A percentile compares a stretch with the other conserved stretches of the same genome.
phyloP scores from a whole-genome alignment of 306 rosid species.

The Lupinus albus region DNA sequence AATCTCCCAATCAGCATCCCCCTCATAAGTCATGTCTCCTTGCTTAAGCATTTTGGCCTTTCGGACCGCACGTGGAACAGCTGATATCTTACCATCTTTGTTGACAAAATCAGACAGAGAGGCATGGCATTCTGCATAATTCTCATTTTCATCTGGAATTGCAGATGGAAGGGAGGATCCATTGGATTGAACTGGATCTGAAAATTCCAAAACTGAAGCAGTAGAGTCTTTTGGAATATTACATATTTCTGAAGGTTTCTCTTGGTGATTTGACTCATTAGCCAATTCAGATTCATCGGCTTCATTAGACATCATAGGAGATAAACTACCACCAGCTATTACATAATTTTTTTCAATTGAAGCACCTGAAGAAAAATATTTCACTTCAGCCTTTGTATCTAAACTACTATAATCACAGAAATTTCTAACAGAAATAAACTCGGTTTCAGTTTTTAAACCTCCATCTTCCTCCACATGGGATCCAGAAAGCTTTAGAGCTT shows the following conservation, averaged over 20 bases:
- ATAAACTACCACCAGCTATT: slow-evolving; percentile 31
- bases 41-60: slow-evolving; percentile 72
- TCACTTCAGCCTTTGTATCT: slow-evolving; percentile 41
- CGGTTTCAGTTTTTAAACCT: slow-evolving; percentile 36
- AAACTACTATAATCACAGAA: slow-evolving; percentile 34
- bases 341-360: slow-evolving; percentile 39
- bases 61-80: slow-evolving; percentile 55
- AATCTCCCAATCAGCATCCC: slow-evolving; percentile 94
- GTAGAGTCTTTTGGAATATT: slow-evolving; percentile 40
- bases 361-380: slow-evolving; percentile 43
- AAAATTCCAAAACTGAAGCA: slow-evolving; percentile 45
- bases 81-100: slow-evolving; percentile 57
- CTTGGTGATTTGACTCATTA: slow-evolving; percentile 43
- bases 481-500: slow-evolving; percentile 28
- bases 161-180: slow-evolving; percentile 53
- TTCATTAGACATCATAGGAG: slow-evolving; percentile 37
- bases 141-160: slow-evolving; percentile 64
- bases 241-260: slow-evolving; percentile 33
- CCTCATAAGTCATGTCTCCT: slow-evolving; percentile 98
- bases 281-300: slow-evolving; percentile 38
- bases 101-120: slow-evolving; percentile 57
- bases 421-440: slow-evolving; percentile 43
- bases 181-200: slow-evolving; percentile 48
- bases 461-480: slow-evolving; percentile 37
- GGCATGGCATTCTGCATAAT: slow-evolving; percentile 54